Percentiles rank a stretch among this genome's conserved stretches.
phyloP scores from a whole-genome alignment of 192 early-diverging fungal genomes.

The Coemansia sp. region DNA sequence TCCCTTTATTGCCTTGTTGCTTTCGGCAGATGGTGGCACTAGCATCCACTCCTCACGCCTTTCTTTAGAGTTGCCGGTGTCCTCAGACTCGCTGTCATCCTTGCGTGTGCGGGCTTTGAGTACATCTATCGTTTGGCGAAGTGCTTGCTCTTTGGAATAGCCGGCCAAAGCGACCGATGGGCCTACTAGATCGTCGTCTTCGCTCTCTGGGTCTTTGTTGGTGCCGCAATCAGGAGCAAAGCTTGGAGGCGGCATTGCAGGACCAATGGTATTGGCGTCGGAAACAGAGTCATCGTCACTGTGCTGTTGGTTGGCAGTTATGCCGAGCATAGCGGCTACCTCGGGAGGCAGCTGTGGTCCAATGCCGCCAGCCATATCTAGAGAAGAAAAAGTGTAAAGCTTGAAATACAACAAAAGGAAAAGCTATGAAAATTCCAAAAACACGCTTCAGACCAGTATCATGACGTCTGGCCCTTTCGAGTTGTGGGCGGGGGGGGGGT shows the following conservation, averaged over 20 bases:
- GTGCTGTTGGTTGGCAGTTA: neutral
- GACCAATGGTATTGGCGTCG: conserved; percentile 13
- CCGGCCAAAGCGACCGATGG: conserved; percentile 30
- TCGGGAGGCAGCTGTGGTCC: conserved; percentile 49
- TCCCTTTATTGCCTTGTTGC: neutral
- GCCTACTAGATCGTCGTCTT: conserved; percentile 15
- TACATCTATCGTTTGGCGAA: conserved; percentile 18
- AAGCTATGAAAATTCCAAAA: no score
- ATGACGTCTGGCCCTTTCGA: no score
- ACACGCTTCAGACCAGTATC: no score
- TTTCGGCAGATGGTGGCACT: conserved; percentile 30
- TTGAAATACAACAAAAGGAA: no score
- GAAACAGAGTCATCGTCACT: neutral
- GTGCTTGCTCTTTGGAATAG: conserved; percentile 14
- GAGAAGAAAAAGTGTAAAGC: no score
- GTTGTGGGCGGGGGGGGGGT: no score
- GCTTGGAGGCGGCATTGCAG: conserved; percentile 29
- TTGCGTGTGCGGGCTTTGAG: conserved; percentile 13
- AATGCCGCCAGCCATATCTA: conserved; percentile 11
- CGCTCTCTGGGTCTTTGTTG: neutral
- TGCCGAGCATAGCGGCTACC: conserved; percentile 37
- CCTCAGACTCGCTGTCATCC: neutral
- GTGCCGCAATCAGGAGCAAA: neutral
- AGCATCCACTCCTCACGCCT: conserved; percentile 47
- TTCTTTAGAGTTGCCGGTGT: neutral